A percentile compares a stretch with the other conserved stretches of the same genome.
Conservation (phyloP, 352 stramenopile genomes). For the Phytophthora citricola region DNA sequence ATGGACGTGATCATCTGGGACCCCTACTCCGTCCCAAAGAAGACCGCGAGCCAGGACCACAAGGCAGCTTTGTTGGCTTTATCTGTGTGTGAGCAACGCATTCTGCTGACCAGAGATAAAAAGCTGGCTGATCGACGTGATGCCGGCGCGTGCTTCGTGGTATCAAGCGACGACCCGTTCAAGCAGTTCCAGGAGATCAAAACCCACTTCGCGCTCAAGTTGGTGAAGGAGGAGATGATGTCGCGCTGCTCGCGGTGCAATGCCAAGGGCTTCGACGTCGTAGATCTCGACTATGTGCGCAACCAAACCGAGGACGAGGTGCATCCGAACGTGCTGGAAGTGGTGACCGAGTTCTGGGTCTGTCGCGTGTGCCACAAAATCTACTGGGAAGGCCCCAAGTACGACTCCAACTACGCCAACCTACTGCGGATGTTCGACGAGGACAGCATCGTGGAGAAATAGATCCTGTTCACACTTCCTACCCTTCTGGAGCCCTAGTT, state of each 20-base stretch:
- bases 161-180: slow-evolving; percentile 73
- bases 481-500: slow-evolving; percentile 35
- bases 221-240: slow-evolving; percentile 77
- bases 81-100: slow-evolving; percentile 68
- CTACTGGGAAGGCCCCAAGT: slow-evolving; percentile 85
- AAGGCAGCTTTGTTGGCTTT: slow-evolving; percentile 55
- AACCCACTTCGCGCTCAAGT: slow-evolving; percentile 65
- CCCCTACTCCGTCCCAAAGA: slow-evolving; percentile 37
- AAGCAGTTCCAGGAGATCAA: slow-evolving; percentile 83
- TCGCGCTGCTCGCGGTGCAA: slow-evolving; percentile 78
- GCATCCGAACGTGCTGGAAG: slow-evolving; percentile 57
- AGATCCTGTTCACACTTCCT: slow-evolving; percentile 1
- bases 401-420: slow-evolving; percentile 69
- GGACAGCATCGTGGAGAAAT: slow-evolving; percentile 22
- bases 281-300: slow-evolving; percentile 59
- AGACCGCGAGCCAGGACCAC: slow-evolving; percentile 43
- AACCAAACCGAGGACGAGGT: slow-evolving; percentile 61
- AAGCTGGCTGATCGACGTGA: slow-evolving; percentile 72
- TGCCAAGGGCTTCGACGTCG: slow-evolving; percentile 62
- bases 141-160: slow-evolving; percentile 76
- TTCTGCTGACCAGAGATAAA: slow-evolving; percentile 79
- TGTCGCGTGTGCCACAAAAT: slow-evolving; percentile 71
- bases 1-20: slow-evolving; percentile 82
- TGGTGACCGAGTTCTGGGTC: slow-evolving; percentile 75
- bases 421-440: slow-evolving; percentile 58